Conservation (phyloP, 176 grass and related monocot genomes). For the Musa beccarii region DNA sequence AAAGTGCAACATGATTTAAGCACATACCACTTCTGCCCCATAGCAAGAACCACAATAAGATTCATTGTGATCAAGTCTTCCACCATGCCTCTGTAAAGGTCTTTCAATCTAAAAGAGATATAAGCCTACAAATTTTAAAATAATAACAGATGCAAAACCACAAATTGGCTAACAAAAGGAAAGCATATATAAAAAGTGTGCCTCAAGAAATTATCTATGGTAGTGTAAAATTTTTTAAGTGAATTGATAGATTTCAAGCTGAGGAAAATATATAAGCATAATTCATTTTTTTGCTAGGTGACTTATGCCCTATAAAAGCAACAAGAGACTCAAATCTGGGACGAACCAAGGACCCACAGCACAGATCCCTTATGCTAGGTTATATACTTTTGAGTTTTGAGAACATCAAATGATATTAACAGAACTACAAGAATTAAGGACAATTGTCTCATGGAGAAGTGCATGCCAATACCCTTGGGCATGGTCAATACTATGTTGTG, state of each 20-base stretch:
- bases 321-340: background rate
- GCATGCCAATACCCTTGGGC: no score
- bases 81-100: constrained; percentile 90
- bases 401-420: no score
- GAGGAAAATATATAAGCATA: background rate
- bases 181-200: background rate
- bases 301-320: background rate
- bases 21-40: constrained; percentile 62
- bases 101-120: constrained; percentile 69
- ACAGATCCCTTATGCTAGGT: background rate
- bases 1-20: constrained; percentile 9
- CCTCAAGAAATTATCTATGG: background rate
- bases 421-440: no score
- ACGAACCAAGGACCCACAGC: background rate
- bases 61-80: constrained; percentile 97
- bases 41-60: constrained; percentile 96
- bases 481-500: no score
- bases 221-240: background rate
- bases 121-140: background rate
- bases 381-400: no score
- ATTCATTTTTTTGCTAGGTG: background rate
- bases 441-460: no score
- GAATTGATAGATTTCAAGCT: background rate
- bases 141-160: background rate
- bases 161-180: background rate